Evolutionary conservation across 345 rosid genomes (phyloP), one percentile per base, ranked within the genome.

Genomic region (Lepidium sativum): DNA sequence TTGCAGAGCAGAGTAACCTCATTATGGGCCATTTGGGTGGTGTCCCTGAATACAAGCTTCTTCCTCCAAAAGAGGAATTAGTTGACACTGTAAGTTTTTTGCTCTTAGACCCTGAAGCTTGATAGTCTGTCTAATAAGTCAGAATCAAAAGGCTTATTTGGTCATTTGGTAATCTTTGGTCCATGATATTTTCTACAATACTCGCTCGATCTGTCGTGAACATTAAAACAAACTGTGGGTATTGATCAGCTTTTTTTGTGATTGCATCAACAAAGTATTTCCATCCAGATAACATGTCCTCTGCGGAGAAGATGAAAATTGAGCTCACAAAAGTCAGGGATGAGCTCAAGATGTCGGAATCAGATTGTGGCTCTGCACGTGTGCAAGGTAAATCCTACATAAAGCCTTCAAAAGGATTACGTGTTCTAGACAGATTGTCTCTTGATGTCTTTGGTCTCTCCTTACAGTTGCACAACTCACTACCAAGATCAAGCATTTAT

Each of bases 401-500:
- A 45, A 12, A 8, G 48, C 21, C 27, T 25, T 25, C 34, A n/a
- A 20, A 59, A 52, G 54, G 32, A 11, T 14, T 17, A 45, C 31
- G 18, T 55, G 27, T 58, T n/a, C 18, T 21, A 25, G 48, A 33
- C 6, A 23, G 38, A 69, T 45, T 70, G 57, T 21, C 60, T 63
- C 48, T 12, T 56, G 40, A 54, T 72, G 42, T 47, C 11, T 59
- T 14, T 72, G 63, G 10, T 55, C 18, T 68, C 48, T 7, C 38
- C 40, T 80, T 83, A 81, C 94, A 92, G 97, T 92, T 70, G 98
- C 97, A 23, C 96, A 78, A 47, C 85, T 92, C 43, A 92, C 98
- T 14, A 83, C 86, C 33, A 92, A 84, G 85, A 92, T 89, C 85
- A 89, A 87, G 80, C 88, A 89, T 82, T 77, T 92, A 27, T 81